Evolutionary conservation across 176 grass and related monocot genomes (phyloP).

Genomic region (sorghum (Sorghum bicolor)): Sorghum_bicolor_NCBIv3 NC_012873.2:62797501-62798000

Average conservation of each 20-base stretch:
- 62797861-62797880: not conserved
- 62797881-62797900: not conserved
- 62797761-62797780: slow-evolving; percentile 21
- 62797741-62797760: slow-evolving; percentile 17
- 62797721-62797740: slow-evolving; percentile 2
- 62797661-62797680: slow-evolving; percentile 47
- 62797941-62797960: too few species aligned
- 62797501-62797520: not conserved
- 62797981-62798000: too few species aligned
- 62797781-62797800: not conserved
- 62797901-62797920: not conserved
- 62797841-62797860: not conserved
- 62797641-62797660: slow-evolving; percentile 26
- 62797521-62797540: not conserved
- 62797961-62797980: too few species aligned
- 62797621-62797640: slow-evolving; percentile 18
- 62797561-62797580: not conserved
- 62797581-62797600: not conserved
- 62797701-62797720: not conserved
- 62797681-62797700: slow-evolving; percentile 16
- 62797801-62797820: not conserved
- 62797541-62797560: not conserved
- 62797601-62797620: not conserved
- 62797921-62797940: too few species aligned
- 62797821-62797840: not conserved